Base-by-base conservation (phyloP, 1,284 basidiomycete species). In the Baeospora myosura region DNA sequence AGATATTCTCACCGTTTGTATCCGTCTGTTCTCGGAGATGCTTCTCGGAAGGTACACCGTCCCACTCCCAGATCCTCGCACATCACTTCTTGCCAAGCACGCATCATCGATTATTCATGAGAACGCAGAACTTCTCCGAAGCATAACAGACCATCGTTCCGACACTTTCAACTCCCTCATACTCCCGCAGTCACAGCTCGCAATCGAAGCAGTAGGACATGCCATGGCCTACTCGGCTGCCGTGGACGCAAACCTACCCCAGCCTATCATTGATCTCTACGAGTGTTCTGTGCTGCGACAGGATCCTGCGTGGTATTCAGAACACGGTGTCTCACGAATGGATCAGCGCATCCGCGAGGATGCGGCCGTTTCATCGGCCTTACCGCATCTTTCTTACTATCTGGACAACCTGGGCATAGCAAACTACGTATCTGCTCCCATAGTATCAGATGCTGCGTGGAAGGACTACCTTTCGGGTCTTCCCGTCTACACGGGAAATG, bases 301-400 rank as follows among this genome's bases (percentile, higher is more conserved):
- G 45, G 74, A 77, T 46, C 59, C 69, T 24, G 70, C 68, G 6
- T 76, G 74, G 74, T 76, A 74, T 49, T 61, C 66, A 20, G 75
- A 76, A 50, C 53, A 65, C 6, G 62, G 65, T 1, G 43, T 75
- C 28, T 59, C 62, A 6, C 63, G 72, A 17, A 55, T 63, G 45
- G 52, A 57, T 12, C 72, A 74, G 49, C 63, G 68, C 10, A 44
- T 61, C 8, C 65, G 64, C 28, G 69, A 75, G 51, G 69, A 71
- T 46, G 48, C 52, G 11, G 72, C 69, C 2, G 54, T 74, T 11
- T 57, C 63, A 2, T 56, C 60, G 8, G 68, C 69, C 43, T 49
- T 74, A 45, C 69, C 69, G 3, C 53, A 68, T 31, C 49, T 75
- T 14, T 55, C 58, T 16, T 48, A 45, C 14, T 69, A 67, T 46